Evolutionary conservation across 2,329 filamentous ascomycete genomes (phyloP), one percentile per base, ranked within the genome.

Genomic region (Epichloe aotearoae): DNA sequence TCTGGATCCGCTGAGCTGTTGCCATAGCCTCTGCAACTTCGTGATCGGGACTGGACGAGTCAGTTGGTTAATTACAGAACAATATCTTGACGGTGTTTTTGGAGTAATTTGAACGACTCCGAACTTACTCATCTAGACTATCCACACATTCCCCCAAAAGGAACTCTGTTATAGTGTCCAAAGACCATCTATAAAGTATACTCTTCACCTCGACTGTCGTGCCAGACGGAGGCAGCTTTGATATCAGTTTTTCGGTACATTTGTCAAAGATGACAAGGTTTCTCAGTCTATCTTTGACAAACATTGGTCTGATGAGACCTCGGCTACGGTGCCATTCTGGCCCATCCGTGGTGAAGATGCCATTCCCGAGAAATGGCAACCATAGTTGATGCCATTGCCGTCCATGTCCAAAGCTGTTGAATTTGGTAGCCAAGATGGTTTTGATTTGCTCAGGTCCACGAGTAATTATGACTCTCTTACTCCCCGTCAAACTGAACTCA

Each of bases 21-120:
- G 73, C 75, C 64, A 90, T 90, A 0, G 84, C 82, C 45, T 79
- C 69, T 1, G 83, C 83, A 61, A 90, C 88, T 20, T 75, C 69
- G 50, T 70, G 75, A 53, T 73, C 73, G 10, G 70, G 76, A 54
- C 76, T 75, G 26, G 26, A 12, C 42, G 6, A 33, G 3, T n/a
- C 15, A 26, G 23, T 7, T 43, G 14, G 14, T 43, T n/a, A 6
- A 15, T 43, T 2, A 51, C 70, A 62, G 69, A 61, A 69, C 70
- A 48, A 69, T 67, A 59, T 73, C 8, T 30, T 10, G 26, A 68
- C 59, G 66, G 19, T 63, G 58, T 7, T 50, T 55, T 52, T 64
- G 61, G 43, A 44, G 64, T 66, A 23, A 66, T 61, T 38, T 58
- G 10, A n/a, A 8, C 10, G 12, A 15, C 2, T 19, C 2, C 5